These are phyloP conservation scores for Candida sonorensis DNA, from an alignment of 805 yeast species.

Conservation along the genomic window DNA sequence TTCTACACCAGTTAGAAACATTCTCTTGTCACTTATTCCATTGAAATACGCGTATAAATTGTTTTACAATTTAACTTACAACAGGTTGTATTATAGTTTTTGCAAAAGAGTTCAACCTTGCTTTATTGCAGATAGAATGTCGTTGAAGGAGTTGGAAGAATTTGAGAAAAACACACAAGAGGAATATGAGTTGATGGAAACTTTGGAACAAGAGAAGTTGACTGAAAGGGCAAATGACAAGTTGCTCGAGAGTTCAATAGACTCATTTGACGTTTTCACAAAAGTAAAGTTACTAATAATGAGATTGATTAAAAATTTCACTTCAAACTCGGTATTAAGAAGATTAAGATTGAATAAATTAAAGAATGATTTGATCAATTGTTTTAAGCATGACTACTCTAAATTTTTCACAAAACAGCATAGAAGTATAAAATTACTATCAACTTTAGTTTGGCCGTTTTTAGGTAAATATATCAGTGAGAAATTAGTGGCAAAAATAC, in stretches of 20 bases:
- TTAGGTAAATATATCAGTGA: slow-evolving; percentile 22
- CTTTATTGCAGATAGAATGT: slow-evolving; percentile 28
- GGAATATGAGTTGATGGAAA: slow-evolving; percentile 14
- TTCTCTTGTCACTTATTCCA: slow-evolving; percentile 11
- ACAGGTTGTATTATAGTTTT: slow-evolving; percentile 31
- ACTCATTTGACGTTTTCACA: no score
- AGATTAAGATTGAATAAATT: slow-evolving; percentile 14
- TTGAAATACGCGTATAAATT: slow-evolving; percentile 13
- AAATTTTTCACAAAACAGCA: slow-evolving; percentile 17
- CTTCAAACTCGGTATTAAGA: slow-evolving; percentile 8
- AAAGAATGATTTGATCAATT: slow-evolving; percentile 22
- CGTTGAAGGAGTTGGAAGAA: slow-evolving; percentile 24
- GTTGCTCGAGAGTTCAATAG: no score
- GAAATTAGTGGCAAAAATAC: slow-evolving; percentile 14
- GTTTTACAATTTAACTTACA: slow-evolving; percentile 22
- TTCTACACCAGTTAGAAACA: slow-evolving; percentile 9
- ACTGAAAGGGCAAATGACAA: no score
- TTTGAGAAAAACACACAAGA: slow-evolving; percentile 27
- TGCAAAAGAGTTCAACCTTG: slow-evolving; percentile 27
- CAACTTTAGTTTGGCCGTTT: slow-evolving; percentile 30
- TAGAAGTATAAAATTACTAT: slow-evolving; percentile 12
- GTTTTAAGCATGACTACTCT: slow-evolving; percentile 25
- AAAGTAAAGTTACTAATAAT: slow-evolving; percentile 1
- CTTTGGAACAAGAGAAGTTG: slow-evolving; percentile 1
- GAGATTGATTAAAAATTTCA: slow-evolving; percentile 4